Evolutionary conservation across 371 early-diverging fungal genomes (phyloP).

Genomic region (Mucor saturninus): DNA sequence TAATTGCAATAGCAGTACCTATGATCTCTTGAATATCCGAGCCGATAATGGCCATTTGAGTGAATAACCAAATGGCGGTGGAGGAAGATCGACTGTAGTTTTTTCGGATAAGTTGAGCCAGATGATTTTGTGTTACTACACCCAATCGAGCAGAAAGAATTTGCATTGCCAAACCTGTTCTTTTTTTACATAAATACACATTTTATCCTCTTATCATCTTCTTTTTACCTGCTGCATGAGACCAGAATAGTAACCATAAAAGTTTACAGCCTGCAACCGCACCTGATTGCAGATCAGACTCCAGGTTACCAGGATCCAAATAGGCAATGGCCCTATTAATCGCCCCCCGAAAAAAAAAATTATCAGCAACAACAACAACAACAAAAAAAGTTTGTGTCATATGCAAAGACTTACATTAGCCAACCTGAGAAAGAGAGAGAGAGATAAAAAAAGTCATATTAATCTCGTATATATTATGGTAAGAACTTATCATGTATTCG

Average conservation of each 20-base stretch:
- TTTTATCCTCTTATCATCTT: not conserved
- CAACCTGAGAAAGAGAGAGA: constrained; percentile 33
- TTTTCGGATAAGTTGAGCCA: constrained; percentile 62
- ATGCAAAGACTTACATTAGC: constrained; percentile 40
- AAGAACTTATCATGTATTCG: not conserved
- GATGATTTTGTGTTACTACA: constrained; percentile 71
- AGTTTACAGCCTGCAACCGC: constrained; percentile 68
- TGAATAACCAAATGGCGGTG: constrained; percentile 62
- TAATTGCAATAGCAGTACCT: constrained; percentile 76
- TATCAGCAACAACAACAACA: not conserved
- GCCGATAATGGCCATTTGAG: constrained; percentile 78
- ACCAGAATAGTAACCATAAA: constrained; percentile 69
- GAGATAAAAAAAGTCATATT: not conserved
- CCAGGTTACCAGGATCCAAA: constrained; percentile 78
- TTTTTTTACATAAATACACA: not conserved
- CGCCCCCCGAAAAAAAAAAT: not conserved
- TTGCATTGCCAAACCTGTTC: constrained; percentile 65
- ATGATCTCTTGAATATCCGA: constrained; percentile 80
- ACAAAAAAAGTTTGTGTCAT: no score
- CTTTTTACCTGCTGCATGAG: constrained; percentile 54
- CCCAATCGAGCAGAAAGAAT: constrained; percentile 71
- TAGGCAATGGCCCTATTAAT: constrained; percentile 69
- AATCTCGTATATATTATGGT: not conserved
- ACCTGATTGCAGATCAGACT: constrained; percentile 75
- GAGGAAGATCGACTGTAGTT: constrained; percentile 55